Base-by-base conservation (phyloP, 306 rosid genomes). In the Glycine latifolia region DNA sequence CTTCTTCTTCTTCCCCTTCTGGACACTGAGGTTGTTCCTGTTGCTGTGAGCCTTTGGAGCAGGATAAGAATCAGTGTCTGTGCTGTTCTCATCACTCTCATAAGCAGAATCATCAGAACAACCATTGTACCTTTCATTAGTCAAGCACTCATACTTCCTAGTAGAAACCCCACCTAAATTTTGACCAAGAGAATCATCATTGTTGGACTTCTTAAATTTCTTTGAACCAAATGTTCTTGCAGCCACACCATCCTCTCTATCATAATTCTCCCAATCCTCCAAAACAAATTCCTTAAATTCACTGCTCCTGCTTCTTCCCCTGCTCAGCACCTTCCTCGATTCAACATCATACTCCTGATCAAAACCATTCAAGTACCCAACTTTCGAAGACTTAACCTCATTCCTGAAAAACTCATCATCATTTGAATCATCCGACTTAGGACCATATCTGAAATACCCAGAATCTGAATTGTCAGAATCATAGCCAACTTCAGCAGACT, bases 381-480 rank as follows among this genome's bases (percentile, higher is more conserved):
- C 81, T 86, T 85, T 87, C 3, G 81, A 80, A 84, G 74, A 74
- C 87, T 86, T 78, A 15, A 84, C 85, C 54, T 80, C 87, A 72
- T 76, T 83, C 59, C 54, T 79, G 63, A 67, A 20, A 83, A 73
- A 75, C 79, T 87, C 90, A 63, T 89, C 90, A 63, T 89, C 89
- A 58, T 79, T 82, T 16, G 92, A 91, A 75, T 79, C 89, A 82
- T 85, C 89, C 0, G 88, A 85, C 77, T 87, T 89, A 7, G 88
- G 86, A 71, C 87, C 89, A 66, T 87, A 83, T 81, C 82, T 79
- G 44, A 87, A 85, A 77, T 80, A 87, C 85, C 90, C 90, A 48
- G 94, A 90, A 90, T 92, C 91, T 35, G 94, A 90, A 79, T 89
- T 87, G 60, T 91, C 90, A 74, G 91, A 91, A 78, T 33, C 85